These are phyloP conservation scores for Floccularia luteovirens DNA, from an alignment of 768 basidiomycete species.

Conservation along the genomic window DNA sequence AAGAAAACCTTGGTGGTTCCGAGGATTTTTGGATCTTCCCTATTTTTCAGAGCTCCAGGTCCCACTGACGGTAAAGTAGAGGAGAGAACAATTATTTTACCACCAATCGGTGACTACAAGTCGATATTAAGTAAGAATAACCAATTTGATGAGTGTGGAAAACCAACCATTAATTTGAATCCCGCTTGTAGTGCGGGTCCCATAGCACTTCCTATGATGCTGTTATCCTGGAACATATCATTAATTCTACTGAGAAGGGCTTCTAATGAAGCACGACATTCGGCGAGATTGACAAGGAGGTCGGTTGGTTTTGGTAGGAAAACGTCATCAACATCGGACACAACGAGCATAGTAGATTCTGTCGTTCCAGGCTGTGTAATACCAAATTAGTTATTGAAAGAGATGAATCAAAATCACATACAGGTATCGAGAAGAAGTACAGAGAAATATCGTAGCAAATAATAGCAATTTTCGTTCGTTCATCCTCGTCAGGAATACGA, in stretches of 20 bases:
- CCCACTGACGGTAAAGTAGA: slow-evolving; percentile 84
- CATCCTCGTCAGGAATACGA: slow-evolving; percentile 91
- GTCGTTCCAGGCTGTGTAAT: slow-evolving; percentile 47
- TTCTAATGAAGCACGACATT: slow-evolving; percentile 76
- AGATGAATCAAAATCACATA: slow-evolving; percentile 24
- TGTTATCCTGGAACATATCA: slow-evolving; percentile 98
- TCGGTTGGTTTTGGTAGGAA: slow-evolving; percentile 97
- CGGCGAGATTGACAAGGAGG: slow-evolving; percentile 89
- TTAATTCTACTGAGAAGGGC: slow-evolving; percentile 73
- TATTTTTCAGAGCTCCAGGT: slow-evolving; percentile 86
- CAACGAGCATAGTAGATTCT: slow-evolving; percentile 93
- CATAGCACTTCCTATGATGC: slow-evolving; percentile 86
- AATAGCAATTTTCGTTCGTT: slow-evolving; percentile 86
- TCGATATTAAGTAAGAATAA: background rate
- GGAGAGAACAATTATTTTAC: slow-evolving; percentile 86
- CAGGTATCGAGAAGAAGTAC: slow-evolving; percentile 95
- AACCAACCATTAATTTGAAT: slow-evolving; percentile 82
- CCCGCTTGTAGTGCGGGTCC: slow-evolving; percentile 95
- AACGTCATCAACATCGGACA: slow-evolving; percentile 94
- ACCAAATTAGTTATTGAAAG: background rate
- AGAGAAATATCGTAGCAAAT: slow-evolving; percentile 88
- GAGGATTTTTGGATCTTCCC: slow-evolving; percentile 93
- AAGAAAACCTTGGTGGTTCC: slow-evolving; percentile 80
- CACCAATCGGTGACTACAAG: slow-evolving; percentile 79
- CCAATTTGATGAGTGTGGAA: background rate